A percentile compares a stretch with the other conserved stretches of the same genome.
phyloP scores from a whole-genome alignment of 495 filamentous ascomycete genomes.

The Parathielavia appendiculata region DNA sequence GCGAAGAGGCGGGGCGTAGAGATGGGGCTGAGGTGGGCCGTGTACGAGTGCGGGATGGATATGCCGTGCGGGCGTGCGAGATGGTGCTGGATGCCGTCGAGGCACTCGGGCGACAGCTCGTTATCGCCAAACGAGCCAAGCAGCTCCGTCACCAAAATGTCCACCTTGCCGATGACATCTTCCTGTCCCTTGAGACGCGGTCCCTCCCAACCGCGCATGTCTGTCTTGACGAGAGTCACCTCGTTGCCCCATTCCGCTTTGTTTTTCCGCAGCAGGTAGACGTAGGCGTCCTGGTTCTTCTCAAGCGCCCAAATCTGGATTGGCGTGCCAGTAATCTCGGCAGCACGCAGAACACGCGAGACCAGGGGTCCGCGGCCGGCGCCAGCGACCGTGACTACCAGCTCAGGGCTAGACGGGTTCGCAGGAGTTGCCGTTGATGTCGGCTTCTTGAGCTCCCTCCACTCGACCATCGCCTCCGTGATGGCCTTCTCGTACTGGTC shows the following conservation, averaged over 20 bases:
- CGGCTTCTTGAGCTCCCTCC: conserved; percentile 63
- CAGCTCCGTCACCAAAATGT: conserved; percentile 91
- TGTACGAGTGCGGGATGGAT: conserved; percentile 88
- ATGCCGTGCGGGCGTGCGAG: conserved; percentile 71
- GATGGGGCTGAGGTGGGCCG: conserved; percentile 84
- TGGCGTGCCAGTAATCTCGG: conserved; percentile 63
- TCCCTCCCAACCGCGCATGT: conserved; percentile 96
- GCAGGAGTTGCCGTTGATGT: conserved; percentile 48
- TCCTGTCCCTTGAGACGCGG: conserved; percentile 41
- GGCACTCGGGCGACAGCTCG: conserved; percentile 73
- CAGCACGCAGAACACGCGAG: conserved; percentile 74
- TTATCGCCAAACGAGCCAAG: conserved; percentile 91
- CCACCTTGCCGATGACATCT: conserved; percentile 55
- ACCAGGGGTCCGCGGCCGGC: conserved; percentile 90
- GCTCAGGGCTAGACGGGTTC: conserved; percentile 48
- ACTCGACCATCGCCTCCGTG: conserved; percentile 73
- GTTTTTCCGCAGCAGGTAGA: conserved; percentile 84
- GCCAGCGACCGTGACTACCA: conserved; percentile 87
- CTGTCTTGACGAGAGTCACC: conserved; percentile 84
- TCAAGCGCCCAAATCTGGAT: conserved; percentile 89
- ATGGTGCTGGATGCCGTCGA: conserved; percentile 67
- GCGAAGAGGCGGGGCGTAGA: conserved; percentile 80
- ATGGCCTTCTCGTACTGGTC: conserved; percentile 90
- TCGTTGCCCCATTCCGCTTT: conserved; percentile 64
- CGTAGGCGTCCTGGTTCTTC: conserved; percentile 97